Percentiles rank a stretch among this genome's conserved stretches.
These are phyloP conservation scores for Skeletonema costatum DNA, from an alignment of 108 stramenopile species.

Conservation along the genomic window DNA sequence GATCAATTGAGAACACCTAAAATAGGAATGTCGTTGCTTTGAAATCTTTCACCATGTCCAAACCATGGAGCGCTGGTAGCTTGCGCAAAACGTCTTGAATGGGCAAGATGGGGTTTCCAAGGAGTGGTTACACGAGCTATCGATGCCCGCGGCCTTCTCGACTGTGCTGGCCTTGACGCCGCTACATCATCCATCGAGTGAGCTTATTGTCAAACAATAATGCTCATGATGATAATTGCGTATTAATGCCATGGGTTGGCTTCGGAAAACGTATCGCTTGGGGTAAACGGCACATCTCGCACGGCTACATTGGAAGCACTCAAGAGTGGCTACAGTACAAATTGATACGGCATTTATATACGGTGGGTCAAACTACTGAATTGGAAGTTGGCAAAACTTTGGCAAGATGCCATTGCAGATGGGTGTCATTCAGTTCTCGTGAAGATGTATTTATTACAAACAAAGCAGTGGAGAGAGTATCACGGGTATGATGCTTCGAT, in stretches of 20 bases:
- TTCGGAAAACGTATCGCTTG: conserved; percentile 79
- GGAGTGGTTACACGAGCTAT: neutral
- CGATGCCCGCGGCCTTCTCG: neutral
- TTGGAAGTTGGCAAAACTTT: conserved; percentile 66
- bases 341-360: conserved; percentile 87
- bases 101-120: neutral
- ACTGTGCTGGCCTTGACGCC: neutral
- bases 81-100: too few species aligned
- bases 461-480: conserved; percentile 85
- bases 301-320: conserved; percentile 58
- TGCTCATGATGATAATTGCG: neutral
- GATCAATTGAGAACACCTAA: conserved; percentile 1
- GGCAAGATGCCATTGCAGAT: conserved; percentile 52
- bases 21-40: neutral
- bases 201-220: neutral
- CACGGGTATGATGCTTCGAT: conserved; percentile 71
- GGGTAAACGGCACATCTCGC: conserved; percentile 45
- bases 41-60: too few species aligned
- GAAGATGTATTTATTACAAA: conserved; percentile 65
- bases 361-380: conserved; percentile 80
- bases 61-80: too few species aligned
- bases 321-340: conserved; percentile 54
- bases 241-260: conserved; percentile 67
- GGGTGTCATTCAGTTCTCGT: conserved; percentile 29
- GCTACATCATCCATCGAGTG: neutral